Percentiles rank a stretch among this genome's conserved stretches.
phyloP scores from a whole-genome alignment of 2,329 filamentous ascomycete genomes.

The Fusarium sp. region DNA sequence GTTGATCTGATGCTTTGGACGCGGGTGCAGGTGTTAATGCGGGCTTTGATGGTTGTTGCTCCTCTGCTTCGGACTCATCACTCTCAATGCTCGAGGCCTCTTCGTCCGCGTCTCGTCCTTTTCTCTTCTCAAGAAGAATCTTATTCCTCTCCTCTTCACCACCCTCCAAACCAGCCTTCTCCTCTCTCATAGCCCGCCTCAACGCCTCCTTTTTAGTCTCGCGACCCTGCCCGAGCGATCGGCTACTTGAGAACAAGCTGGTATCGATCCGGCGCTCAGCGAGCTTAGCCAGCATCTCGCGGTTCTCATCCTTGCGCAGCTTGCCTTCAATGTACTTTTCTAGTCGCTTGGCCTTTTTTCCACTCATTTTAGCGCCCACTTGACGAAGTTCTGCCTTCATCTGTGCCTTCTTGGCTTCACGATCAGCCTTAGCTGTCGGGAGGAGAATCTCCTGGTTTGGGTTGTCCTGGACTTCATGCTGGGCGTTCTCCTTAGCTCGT shows the following conservation, averaged over 20 bases:
- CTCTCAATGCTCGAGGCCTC: conserved; percentile 40
- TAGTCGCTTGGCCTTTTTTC: conserved; percentile 75
- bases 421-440: conserved; percentile 60
- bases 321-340: conserved; percentile 87
- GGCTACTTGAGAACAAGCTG: conserved; percentile 81
- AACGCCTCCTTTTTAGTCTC: conserved; percentile 80
- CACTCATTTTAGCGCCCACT: conserved; percentile 67
- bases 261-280: conserved; percentile 85
- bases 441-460: conserved; percentile 53
- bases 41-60: conserved; percentile 1
- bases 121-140: conserved; percentile 63
- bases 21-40: background rate
- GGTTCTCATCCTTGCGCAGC: conserved; percentile 92
- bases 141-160: conserved; percentile 65
- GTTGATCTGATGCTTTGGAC: conserved; percentile 5
- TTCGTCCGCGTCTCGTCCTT: conserved; percentile 47
- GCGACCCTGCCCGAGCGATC: conserved; percentile 77
- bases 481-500: conserved; percentile 60
- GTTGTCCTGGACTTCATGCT: conserved; percentile 55
- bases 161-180: conserved; percentile 70
- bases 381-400: conserved; percentile 66
- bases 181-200: conserved; percentile 72
- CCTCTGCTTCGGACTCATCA: conserved; percentile 18
- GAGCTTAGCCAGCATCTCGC: conserved; percentile 85
- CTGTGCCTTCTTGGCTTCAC: conserved; percentile 66